Conservation (phyloP, 305 asterid genomes). For the Solanum hybrid region DNA sequence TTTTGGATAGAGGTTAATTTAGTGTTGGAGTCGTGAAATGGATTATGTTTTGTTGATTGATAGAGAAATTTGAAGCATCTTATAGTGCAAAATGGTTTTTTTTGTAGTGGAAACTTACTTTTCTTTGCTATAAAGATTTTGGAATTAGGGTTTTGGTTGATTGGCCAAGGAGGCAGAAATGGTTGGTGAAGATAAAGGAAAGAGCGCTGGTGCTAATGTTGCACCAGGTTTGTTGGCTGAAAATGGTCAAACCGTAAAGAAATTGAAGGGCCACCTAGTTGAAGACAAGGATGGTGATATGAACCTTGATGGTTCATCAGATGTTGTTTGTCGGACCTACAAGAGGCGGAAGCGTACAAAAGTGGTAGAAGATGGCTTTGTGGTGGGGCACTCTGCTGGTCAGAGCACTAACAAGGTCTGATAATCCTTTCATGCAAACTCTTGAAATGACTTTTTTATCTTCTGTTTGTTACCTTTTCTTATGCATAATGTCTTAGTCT, state of each 20-base stretch:
- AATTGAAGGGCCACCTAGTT: conserved; percentile 26
- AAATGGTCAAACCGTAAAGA: conserved; percentile 18
- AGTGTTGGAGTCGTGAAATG: background rate
- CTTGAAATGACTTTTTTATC: background rate
- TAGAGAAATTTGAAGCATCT: background rate
- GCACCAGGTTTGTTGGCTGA: conserved; percentile 9
- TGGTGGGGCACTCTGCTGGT: conserved; percentile 21
- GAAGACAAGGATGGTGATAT: conserved; percentile 20
- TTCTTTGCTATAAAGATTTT: background rate
- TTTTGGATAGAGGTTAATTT: background rate
- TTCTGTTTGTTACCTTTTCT: background rate
- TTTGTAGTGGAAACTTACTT: conserved; percentile 4
- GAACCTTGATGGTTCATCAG: conserved; percentile 18
- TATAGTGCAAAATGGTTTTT: background rate
- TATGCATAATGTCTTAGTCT: background rate
- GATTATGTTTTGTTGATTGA: background rate
- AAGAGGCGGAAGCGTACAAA: conserved; percentile 49
- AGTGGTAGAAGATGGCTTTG: conserved; percentile 17
- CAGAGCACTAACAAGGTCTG: conserved; percentile 40
- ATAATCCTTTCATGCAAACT: conserved; percentile 6
- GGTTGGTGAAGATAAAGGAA: conserved; percentile 30
- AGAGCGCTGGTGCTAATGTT: conserved; percentile 17
- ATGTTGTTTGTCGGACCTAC: conserved; percentile 39
- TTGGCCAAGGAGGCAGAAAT: conserved; percentile 25
- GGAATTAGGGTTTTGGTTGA: conserved; percentile 7